Evolutionary conservation across 768 basidiomycete genomes (phyloP), one percentile per base, ranked within the genome.

Genomic region (Auriculariales sp.): DNA sequence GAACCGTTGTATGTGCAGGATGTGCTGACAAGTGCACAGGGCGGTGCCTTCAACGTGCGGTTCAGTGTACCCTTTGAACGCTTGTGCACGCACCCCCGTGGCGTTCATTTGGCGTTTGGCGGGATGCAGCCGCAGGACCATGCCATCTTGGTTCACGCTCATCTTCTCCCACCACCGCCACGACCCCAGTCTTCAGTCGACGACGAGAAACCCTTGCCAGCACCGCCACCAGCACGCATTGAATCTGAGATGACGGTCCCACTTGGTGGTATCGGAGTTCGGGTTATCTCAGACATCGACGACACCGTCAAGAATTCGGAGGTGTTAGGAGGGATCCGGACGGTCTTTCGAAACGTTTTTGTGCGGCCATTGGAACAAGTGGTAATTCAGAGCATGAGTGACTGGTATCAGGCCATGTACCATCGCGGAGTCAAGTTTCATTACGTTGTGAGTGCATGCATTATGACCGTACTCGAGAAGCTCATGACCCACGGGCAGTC

Each of bases 261-360:
- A 22, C 70, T 89, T 30, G 75, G 81, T 0, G 67, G 79, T 56
- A 73, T 75, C 2, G 73, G 74, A 2, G 64, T 93, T 12, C 79
- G 88, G 15, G 75, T 94, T 49, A 82, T 97, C 12, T 93, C 90
- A 6, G 93, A 97, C 57, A 83, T 97, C 35, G 93, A 97, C 59
- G 93, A 97, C 64, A 97, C 93, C 0, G 72, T 95, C 50, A 93
- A 93, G 59, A 59, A 72, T 24, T 82, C 90, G 0, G 79, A 82
- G 42, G 72, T 99, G n/a, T 58, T 83, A 4, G 69, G 71, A 2
- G 94, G 94, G 0, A 81, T 89, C 1, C 73, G 90, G 34, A 71
- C 80, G 1, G 81, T 88, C 3, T 95, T 97, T 62, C 73, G 81
- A 50, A 94, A 92, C 59, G 91, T 94, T 0, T 98, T 99, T 53